Evolutionary conservation across 768 basidiomycete species (phyloP).

Genomic region (Termitomyces eurrhizus): DNA sequence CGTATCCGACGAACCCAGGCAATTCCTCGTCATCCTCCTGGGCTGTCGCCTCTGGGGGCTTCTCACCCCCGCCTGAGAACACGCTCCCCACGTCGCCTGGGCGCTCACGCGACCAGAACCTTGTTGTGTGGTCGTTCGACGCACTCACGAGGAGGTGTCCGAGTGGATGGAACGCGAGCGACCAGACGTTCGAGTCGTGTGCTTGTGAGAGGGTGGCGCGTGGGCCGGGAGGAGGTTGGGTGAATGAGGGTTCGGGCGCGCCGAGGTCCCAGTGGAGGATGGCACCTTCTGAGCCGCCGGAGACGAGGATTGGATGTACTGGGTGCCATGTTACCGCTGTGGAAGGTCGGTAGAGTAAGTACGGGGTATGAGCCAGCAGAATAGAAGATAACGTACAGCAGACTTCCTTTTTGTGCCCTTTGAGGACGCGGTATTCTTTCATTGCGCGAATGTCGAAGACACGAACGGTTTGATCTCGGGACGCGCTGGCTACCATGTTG

Average conservation of each 20-base stretch:
- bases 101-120: constrained; percentile 96
- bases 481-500: constrained; percentile 90
- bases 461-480: constrained; percentile 90
- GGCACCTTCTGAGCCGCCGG: constrained; percentile 92
- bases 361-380: not conserved
- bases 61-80: constrained; percentile 79
- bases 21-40: constrained; percentile 78
- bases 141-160: constrained; percentile 92
- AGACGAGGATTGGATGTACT: constrained; percentile 84
- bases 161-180: constrained; percentile 91
- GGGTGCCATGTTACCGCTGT: constrained; percentile 96
- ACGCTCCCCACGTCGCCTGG: constrained; percentile 80
- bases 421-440: constrained; percentile 89
- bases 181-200: constrained; percentile 98
- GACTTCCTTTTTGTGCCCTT: constrained; percentile 98
- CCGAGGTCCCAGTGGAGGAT: constrained; percentile 93
- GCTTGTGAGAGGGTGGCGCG: constrained; percentile 90
- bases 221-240: constrained; percentile 48
- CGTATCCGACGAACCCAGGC: constrained; percentile 46
- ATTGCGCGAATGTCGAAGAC: constrained; percentile 98
- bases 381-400: constrained; percentile 62
- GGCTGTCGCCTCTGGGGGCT: constrained; percentile 68
- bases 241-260: constrained; percentile 48
- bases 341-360: not conserved
- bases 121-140: constrained; percentile 97